A percentile compares a stretch with the other conserved stretches of the same genome.
These are phyloP conservation scores for Plantago rigida DNA, from an alignment of 305 asterid genomes.

Conservation along the genomic window DNA sequence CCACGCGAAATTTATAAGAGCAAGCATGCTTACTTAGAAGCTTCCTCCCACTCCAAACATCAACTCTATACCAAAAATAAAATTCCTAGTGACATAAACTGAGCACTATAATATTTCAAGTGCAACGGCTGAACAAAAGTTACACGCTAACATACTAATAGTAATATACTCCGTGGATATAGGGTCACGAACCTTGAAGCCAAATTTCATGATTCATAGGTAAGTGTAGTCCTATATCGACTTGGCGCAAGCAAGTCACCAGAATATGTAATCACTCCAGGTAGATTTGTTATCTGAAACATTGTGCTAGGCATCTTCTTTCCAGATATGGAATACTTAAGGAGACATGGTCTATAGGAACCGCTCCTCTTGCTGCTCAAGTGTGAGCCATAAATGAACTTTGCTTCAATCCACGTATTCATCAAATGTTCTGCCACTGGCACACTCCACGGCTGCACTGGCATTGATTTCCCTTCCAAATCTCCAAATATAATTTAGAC, in stretches of 20 bases:
- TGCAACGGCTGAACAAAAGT: slow-evolving; percentile 26
- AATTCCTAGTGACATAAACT: not conserved
- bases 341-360: slow-evolving; percentile 10
- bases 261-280: slow-evolving; percentile 4
- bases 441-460: slow-evolving; percentile 46
- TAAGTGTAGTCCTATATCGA: slow-evolving; percentile 11
- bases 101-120: slow-evolving; percentile 6
- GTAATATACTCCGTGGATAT: slow-evolving; percentile 13
- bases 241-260: not conserved
- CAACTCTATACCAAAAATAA: not conserved
- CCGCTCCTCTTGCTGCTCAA: slow-evolving; percentile 10
- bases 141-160: slow-evolving; percentile 9
- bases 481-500: slow-evolving; percentile 77
- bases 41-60: not conserved
- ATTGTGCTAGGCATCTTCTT: slow-evolving; percentile 17
- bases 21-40: not conserved
- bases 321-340: not conserved
- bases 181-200: slow-evolving; percentile 14
- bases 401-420: slow-evolving; percentile 41
- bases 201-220: slow-evolving; percentile 14
- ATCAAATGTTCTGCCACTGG: slow-evolving; percentile 44
- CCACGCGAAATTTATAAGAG: not conserved
- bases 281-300: slow-evolving; percentile 13
- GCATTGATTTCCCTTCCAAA: slow-evolving; percentile 69
- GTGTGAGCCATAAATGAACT: not conserved